A percentile compares a stretch with the other conserved stretches of the same genome.
Conservation (phyloP, 192 early-diverging fungal species). For the Coemansia sp. region DNA sequence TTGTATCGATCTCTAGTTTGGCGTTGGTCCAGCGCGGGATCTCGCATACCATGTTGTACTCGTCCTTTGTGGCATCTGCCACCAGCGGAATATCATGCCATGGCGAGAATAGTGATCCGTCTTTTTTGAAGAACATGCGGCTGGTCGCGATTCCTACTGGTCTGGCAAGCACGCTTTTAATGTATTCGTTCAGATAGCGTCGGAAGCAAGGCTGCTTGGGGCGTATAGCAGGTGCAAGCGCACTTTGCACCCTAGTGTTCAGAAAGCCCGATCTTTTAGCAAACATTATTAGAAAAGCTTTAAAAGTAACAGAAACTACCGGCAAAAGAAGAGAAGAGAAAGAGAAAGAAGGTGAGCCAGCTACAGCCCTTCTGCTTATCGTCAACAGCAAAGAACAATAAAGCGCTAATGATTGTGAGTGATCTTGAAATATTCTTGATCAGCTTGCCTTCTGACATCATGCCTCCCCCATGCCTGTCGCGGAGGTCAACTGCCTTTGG, state of each 20-base stretch:
- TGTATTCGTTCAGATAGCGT: slow-evolving; percentile 7
- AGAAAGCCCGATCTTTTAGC: slow-evolving; percentile 4
- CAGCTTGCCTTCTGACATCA: too few species aligned
- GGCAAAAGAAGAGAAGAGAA: background rate
- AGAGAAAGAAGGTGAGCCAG: too few species aligned
- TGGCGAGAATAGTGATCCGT: slow-evolving; percentile 81
- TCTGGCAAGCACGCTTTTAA: slow-evolving; percentile 17
- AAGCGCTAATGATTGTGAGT: too few species aligned
- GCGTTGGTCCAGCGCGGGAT: slow-evolving; percentile 98
- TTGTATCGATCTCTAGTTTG: slow-evolving; percentile 95
- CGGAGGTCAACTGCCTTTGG: background rate
- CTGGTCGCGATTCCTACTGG: slow-evolving; percentile 23
- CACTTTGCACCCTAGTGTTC: background rate
- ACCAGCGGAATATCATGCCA: slow-evolving; percentile 98
- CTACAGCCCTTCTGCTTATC: too few species aligned
- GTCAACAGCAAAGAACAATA: too few species aligned
- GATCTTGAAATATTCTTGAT: too few species aligned
- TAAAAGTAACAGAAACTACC: background rate
- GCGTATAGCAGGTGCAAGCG: background rate
- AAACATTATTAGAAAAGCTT: background rate
- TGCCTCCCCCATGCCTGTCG: background rate
- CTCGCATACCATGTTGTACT: slow-evolving; percentile 97
- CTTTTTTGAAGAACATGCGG: slow-evolving; percentile 55
- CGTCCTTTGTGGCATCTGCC: slow-evolving; percentile 66
- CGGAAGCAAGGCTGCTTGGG: background rate